Evolutionary conservation across 768 basidiomycete species (phyloP).

Genomic region (Zangia roseola): DNA sequence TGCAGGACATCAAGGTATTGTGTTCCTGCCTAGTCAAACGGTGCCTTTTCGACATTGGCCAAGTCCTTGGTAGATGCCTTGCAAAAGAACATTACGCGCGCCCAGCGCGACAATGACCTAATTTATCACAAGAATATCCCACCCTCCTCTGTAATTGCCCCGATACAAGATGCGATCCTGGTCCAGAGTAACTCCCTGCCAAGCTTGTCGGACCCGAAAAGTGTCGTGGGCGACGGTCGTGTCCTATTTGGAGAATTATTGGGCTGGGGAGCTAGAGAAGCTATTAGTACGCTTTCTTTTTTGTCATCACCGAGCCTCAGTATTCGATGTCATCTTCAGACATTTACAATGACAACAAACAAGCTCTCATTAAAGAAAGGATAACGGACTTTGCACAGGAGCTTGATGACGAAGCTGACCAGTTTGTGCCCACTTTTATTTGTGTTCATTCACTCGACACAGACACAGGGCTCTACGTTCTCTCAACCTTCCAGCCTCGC

Average conservation of each 20-base stretch:
- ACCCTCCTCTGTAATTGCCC: slow-evolving; percentile 60
- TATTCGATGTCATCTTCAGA: slow-evolving; percentile 39
- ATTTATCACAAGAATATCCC: slow-evolving; percentile 93
- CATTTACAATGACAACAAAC: slow-evolving; percentile 84
- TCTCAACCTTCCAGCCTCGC: slow-evolving; percentile 77
- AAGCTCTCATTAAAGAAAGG: slow-evolving; percentile 65
- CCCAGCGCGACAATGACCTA: slow-evolving; percentile 89
- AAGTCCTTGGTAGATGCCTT: slow-evolving; percentile 79
- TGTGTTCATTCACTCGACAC: slow-evolving; percentile 3
- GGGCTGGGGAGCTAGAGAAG: slow-evolving; percentile 84
- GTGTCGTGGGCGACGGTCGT: slow-evolving; percentile 48
- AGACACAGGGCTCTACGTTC: slow-evolving; percentile 58
- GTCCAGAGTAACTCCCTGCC: slow-evolving; percentile 57
- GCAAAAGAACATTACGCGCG: slow-evolving; percentile 62
- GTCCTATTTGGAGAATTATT: slow-evolving; percentile 75
- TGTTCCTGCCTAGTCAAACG: neutral
- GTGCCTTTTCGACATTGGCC: neutral
- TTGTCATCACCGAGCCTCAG: neutral
- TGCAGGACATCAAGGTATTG: slow-evolving; percentile 76
- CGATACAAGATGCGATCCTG: slow-evolving; percentile 64
- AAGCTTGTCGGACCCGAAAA: slow-evolving; percentile 57
- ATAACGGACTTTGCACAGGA: slow-evolving; percentile 59
- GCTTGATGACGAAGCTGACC: slow-evolving; percentile 57
- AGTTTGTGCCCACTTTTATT: slow-evolving; percentile 41
- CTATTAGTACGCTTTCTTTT: slow-evolving; percentile 62